Base-by-base conservation (phyloP, 805 yeast genomes). In the Yarrowia porcina region DNA sequence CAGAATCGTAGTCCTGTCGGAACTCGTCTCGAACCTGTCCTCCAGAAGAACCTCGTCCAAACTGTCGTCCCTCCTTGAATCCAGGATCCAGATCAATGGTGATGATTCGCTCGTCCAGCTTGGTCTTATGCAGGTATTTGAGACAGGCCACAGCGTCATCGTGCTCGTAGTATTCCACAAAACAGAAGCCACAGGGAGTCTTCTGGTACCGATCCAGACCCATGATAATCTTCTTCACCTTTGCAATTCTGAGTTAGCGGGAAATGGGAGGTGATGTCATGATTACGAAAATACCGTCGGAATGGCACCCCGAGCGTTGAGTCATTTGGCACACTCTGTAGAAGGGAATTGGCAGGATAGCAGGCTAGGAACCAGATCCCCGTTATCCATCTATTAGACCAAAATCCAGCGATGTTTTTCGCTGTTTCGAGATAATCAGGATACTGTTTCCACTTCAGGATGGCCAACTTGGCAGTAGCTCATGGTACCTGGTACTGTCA, bases 151-250 rank as follows among this genome's bases (percentile, higher is more conserved):
- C 77, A 1, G 97, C 90, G 56, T 89, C 91, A 56, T 80, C 80
- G 45, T 86, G 85, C 28, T 77, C 73, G 61, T 81, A 82, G 73
- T 86, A 94, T 49, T 90, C 87, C 39, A 94, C 91, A 72, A 94
- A 94, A 72, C 97, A 92, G 74, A 94, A 93, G 17, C 99, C 98
- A 72, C 98, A 92, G 1, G 99, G 99, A 1, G 97, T 92, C 69
- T 87, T 84, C 67, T 89, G 88, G 72, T 87, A 86, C 67, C 97
- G 81, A 73, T 94, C 97, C 36, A 94, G 81, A 0, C 99, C 99
- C 98, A 94, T 94, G 59, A 93, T 85, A 42, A 92, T 89, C 70
- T 87, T 80, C 67, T 83, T 83, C 39, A 93, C 85, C 15, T 83
- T 78, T 0, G 97, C 98, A 23, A 69, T 74, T 56, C 61, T 63